Base-by-base conservation (phyloP, 768 basidiomycete species). In the Rhizopogon salebrosus region DNA sequence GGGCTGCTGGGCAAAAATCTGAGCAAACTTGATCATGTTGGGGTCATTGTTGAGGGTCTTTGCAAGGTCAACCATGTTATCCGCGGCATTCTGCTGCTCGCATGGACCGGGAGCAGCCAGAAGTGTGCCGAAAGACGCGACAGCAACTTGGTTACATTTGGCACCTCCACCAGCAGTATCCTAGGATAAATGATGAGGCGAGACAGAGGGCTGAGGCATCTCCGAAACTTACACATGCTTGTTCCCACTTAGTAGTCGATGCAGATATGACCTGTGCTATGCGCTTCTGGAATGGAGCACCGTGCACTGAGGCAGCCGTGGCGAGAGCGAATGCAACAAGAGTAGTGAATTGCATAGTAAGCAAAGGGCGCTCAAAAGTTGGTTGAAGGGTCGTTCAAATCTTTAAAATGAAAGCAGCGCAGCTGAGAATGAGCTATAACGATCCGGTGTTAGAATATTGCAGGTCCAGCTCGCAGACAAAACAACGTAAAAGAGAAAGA, bases 81-180 rank as follows among this genome's bases (percentile, higher is more conserved):
- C 82, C 23, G 76, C 80, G 18, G 79, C 70, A 57, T 82, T 61
- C 56, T 83, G 82, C 62, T 84, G 82, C 48, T 73, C 79, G 55
- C 80, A 83, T 51, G 73, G 65, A 24, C 75, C 79, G 0, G 76
- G 69, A 5, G 72, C 80, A 31, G 80, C 80, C n/a, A 87, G 78
- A 39, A 88, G 78, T 11, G 82, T 81, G 36, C 60, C 58, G 60
- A 84, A 83, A 1, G 84, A 77, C 1, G 70, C 71, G 23, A 85
- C 72, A 3, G 84, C 77, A 38, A 80, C 60, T 5, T 77, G 68
- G 62, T 83, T 85, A 65, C 85, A 87, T 57, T 76, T 65, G n/a
- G 68, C 49, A 14, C 59, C 80, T 39, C 84, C 85, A 37, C 79
- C 80, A 6, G 83, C 85, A 11, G 74, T 69, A 36, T 68, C 48